Conservation (phyloP, 495 filamentous ascomycete species). For the Hyaloscypha hepaticicola region DNA sequence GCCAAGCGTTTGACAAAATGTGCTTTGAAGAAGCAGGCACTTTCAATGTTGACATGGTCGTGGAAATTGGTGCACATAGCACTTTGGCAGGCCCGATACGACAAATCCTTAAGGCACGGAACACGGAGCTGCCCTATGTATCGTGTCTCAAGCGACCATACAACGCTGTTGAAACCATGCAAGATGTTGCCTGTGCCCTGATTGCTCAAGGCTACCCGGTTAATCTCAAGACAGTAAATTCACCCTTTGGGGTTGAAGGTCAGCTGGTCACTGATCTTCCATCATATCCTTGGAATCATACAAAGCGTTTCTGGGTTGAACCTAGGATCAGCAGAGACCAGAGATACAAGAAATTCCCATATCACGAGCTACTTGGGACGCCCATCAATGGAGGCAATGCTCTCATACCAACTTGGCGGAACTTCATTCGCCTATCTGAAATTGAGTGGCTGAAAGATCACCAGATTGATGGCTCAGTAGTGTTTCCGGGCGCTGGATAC, state of each 20-base stretch:
- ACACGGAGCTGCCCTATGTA: no score
- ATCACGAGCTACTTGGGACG: constrained; percentile 39
- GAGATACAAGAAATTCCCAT: constrained; percentile 29
- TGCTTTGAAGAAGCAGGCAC: not conserved
- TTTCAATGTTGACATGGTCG: not conserved
- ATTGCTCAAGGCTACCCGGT: constrained; percentile 28
- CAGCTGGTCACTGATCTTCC: constrained; percentile 38
- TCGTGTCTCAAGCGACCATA: constrained; percentile 38
- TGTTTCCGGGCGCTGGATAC: constrained; percentile 52
- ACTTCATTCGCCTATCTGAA: constrained; percentile 37
- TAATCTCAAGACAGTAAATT: constrained; percentile 29
- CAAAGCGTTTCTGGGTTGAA: constrained; percentile 34
- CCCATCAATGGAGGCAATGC: constrained; percentile 28
- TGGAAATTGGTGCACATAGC: not conserved
- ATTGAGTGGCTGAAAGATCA: constrained; percentile 53
- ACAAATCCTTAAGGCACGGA: no score
- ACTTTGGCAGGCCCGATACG: no score
- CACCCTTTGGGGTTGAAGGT: constrained; percentile 21
- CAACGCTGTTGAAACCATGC: constrained; percentile 43
- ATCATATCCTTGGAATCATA: constrained; percentile 39
- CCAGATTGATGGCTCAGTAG: constrained; percentile 37
- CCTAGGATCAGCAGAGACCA: constrained; percentile 33
- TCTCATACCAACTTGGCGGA: constrained; percentile 37
- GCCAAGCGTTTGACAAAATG: not conserved
- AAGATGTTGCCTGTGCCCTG: constrained; percentile 41